Evolutionary conservation across 192 early-diverging fungal genomes (phyloP).

Genomic region (Oehlia diaphana): DNA sequence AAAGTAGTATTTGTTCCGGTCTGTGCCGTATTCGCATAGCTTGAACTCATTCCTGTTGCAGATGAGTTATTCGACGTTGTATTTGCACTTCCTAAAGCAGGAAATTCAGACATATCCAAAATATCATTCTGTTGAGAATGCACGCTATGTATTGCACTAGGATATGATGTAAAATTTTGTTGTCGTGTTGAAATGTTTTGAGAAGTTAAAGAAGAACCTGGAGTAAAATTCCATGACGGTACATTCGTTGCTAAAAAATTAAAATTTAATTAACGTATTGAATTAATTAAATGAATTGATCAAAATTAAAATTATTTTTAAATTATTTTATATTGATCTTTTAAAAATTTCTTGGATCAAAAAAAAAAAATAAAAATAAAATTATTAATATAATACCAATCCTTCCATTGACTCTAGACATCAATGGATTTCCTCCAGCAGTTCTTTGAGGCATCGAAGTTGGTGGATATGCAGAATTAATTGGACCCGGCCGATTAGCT

Average conservation of each 20-base stretch:
- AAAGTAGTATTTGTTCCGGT: conserved; percentile 31
- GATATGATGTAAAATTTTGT: conserved; percentile 32
- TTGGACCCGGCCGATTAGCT: conserved; percentile 1
- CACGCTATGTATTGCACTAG: conserved; percentile 27
- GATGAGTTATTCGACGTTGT: conserved; percentile 35
- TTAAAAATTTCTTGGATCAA: not conserved
- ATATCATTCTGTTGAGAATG: conserved; percentile 38
- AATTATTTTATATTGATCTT: too few species aligned
- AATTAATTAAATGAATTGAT: not conserved
- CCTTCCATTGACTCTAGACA: not conserved
- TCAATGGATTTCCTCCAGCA: not conserved
- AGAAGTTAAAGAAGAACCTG: conserved; percentile 32
- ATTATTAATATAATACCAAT: not conserved
- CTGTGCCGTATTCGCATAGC: conserved; percentile 45
- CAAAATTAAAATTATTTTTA: too few species aligned
- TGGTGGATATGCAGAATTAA: conserved; percentile 6
- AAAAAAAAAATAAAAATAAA: not conserved
- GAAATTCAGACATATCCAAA: conserved; percentile 47
- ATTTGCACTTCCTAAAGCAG: conserved; percentile 45
- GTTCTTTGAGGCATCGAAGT: not conserved
- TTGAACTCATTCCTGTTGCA: conserved; percentile 25
- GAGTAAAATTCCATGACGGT: conserved; percentile 32
- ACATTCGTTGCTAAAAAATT: conserved; percentile 12
- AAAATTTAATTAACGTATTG: not conserved
- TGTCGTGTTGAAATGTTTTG: conserved; percentile 27